Conservation (phyloP, 2,329 filamentous ascomycete species). For the Thielaviopsis euricoi region DNA sequence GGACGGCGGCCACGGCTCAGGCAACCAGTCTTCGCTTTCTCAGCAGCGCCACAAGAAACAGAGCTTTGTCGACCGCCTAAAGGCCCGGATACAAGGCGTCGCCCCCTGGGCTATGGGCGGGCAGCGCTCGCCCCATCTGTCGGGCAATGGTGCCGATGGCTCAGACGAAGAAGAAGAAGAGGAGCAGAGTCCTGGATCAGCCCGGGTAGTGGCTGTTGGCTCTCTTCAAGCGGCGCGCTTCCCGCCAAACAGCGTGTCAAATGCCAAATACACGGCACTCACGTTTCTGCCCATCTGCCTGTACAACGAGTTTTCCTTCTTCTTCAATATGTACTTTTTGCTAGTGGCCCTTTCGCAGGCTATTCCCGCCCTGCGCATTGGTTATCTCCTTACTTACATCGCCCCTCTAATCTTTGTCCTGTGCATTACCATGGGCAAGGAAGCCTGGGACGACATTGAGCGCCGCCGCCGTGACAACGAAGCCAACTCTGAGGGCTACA, state of each 20-base stretch:
- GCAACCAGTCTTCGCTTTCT: background rate
- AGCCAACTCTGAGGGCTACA: slow-evolving; percentile 84
- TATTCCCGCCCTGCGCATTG: slow-evolving; percentile 76
- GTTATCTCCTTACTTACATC: slow-evolving; percentile 88
- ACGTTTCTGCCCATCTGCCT: slow-evolving; percentile 87
- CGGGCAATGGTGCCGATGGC: slow-evolving; percentile 22
- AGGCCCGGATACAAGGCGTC: slow-evolving; percentile 47
- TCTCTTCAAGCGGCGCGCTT: slow-evolving; percentile 58
- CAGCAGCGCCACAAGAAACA: slow-evolving; percentile 1
- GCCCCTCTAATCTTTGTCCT: slow-evolving; percentile 86
- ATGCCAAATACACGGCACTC: slow-evolving; percentile 92
- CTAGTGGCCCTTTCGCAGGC: slow-evolving; percentile 88
- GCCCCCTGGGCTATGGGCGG: slow-evolving; percentile 29
- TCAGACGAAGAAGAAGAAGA: slow-evolving; percentile 32
- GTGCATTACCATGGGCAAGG: slow-evolving; percentile 82
- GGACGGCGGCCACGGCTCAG: slow-evolving; percentile 14
- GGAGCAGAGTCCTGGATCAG: slow-evolving; percentile 49
- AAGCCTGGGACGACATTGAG: slow-evolving; percentile 85
- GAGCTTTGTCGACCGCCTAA: slow-evolving; percentile 4
- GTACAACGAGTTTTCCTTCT: slow-evolving; percentile 99
- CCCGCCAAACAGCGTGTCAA: slow-evolving; percentile 81
- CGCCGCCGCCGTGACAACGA: slow-evolving; percentile 76
- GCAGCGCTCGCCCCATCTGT: slow-evolving; percentile 10
- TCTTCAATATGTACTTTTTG: slow-evolving; percentile 98
- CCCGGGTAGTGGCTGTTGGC: slow-evolving; percentile 62